A percentile compares a stretch with the other conserved stretches of the same genome.
Evolutionary conservation across 2,329 filamentous ascomycete genomes (phyloP).

Genomic region (Annulohypoxylon truncatum): DNA sequence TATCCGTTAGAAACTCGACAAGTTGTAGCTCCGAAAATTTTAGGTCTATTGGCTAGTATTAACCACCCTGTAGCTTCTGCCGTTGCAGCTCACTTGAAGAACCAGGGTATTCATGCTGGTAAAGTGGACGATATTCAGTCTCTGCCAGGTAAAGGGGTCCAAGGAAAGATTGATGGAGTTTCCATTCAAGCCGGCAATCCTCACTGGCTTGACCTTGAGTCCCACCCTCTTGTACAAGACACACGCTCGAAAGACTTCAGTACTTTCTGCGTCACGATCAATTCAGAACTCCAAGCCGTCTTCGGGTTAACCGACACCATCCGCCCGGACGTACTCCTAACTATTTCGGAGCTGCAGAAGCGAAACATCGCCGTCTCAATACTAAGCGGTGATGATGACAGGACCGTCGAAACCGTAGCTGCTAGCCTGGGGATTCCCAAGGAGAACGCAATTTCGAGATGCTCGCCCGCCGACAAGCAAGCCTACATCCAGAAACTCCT

Average conservation of each 20-base stretch:
- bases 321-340: conserved; percentile 55
- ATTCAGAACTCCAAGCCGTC: conserved; percentile 52
- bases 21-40: conserved; percentile 38
- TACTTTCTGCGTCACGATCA: conserved; percentile 60
- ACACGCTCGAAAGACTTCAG: conserved; percentile 55
- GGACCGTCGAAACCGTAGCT: conserved; percentile 58
- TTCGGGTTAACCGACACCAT: conserved; percentile 61
- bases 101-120: conserved; percentile 28
- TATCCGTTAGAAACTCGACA: conserved; percentile 37
- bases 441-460: conserved; percentile 55
- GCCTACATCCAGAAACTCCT: conserved; percentile 57
- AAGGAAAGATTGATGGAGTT: conserved; percentile 48
- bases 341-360: conserved; percentile 52
- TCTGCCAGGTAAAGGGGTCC: conserved; percentile 60
- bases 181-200: conserved; percentile 62
- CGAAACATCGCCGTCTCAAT: conserved; percentile 59
- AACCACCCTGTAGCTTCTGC: conserved; percentile 66
- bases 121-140: conserved; percentile 51
- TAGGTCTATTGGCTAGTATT: conserved; percentile 56
- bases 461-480: conserved; percentile 60
- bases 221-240: conserved; percentile 49
- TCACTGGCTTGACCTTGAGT: conserved; percentile 57
- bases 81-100: conserved; percentile 50
- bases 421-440: conserved; percentile 54
- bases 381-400: conserved; percentile 65